These are phyloP conservation scores for Melampsora americana DNA, from an alignment of 1,284 basidiomycete species.

Conservation along the genomic window DNA sequence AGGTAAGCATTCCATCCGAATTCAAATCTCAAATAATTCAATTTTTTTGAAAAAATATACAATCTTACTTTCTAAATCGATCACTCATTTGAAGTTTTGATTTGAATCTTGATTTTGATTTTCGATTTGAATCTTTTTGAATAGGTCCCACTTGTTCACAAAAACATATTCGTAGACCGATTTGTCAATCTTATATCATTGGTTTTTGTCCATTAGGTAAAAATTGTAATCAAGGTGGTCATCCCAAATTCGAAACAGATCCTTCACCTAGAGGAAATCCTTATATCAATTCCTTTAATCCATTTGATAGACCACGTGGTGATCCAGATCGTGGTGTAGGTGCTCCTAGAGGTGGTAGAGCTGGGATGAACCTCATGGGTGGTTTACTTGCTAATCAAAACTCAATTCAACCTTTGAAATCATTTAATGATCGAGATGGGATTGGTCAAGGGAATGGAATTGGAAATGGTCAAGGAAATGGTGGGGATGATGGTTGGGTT, in stretches of 20 bases:
- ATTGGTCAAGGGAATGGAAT: not conserved
- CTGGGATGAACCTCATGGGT: not conserved
- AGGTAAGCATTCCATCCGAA: slow-evolving; percentile 16
- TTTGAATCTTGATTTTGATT: not conserved
- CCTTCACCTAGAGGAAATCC: slow-evolving; percentile 48
- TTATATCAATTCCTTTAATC: slow-evolving; percentile 45
- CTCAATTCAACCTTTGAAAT: slow-evolving; percentile 3
- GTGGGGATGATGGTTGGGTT: slow-evolving; percentile 47
- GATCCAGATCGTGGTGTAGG: slow-evolving; percentile 37
- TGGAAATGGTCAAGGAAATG: not conserved
- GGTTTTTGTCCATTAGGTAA: slow-evolving; percentile 94
- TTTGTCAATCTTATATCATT: slow-evolving; percentile 85
- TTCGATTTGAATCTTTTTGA: not conserved
- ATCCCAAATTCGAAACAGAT: slow-evolving; percentile 56
- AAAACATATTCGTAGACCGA: slow-evolving; percentile 85
- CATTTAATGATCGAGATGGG: not conserved
- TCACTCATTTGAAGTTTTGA: not conserved
- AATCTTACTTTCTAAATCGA: no score
- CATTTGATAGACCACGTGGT: slow-evolving; percentile 42
- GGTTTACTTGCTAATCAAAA: not conserved
- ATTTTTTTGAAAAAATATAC: no score
- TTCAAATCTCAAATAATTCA: no score
- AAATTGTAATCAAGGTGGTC: slow-evolving; percentile 76
- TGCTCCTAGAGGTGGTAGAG: slow-evolving; percentile 2
- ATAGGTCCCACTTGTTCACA: slow-evolving; percentile 81